These are phyloP conservation scores for Torulaspora pretoriensis DNA, from an alignment of 1,139 yeast species.

Conservation along the genomic window DNA sequence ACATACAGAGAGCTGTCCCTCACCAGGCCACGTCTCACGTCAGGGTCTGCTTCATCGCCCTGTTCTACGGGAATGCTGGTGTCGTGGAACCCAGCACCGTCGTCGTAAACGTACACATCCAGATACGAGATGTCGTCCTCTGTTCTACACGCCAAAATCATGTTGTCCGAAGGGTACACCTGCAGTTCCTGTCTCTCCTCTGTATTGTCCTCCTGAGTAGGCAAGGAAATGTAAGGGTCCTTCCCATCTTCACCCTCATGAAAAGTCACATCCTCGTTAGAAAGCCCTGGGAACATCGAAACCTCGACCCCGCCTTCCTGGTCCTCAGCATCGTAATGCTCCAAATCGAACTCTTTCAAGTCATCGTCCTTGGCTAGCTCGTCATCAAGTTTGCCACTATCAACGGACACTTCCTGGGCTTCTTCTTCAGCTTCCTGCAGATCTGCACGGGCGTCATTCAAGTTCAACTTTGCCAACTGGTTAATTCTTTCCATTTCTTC, in stretches of 20 bases:
- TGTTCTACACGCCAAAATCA: constrained; percentile 88
- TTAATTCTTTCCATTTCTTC: constrained; percentile 90
- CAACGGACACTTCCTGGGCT: constrained; percentile 24
- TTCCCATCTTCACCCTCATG: constrained; percentile 60
- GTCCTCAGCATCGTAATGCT: constrained; percentile 70
- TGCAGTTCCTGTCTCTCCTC: constrained; percentile 79
- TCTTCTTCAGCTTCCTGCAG: constrained; percentile 42
- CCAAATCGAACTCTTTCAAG: constrained; percentile 81
- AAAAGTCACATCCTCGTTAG: constrained; percentile 48
- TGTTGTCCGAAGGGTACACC: constrained; percentile 83
- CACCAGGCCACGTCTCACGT: constrained; percentile 63
- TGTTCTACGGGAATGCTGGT: constrained; percentile 57
- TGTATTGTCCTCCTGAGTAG: constrained; percentile 56
- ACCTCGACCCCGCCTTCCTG: constrained; percentile 49
- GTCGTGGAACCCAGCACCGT: constrained; percentile 78
- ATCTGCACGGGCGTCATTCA: constrained; percentile 68
- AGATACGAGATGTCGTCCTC: constrained; percentile 91
- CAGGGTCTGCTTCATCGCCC: constrained; percentile 57
- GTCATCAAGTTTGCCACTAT: constrained; percentile 39
- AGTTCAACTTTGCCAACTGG: constrained; percentile 76
- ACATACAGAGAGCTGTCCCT: constrained; percentile 78
- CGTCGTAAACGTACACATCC: constrained; percentile 93
- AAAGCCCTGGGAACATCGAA: constrained; percentile 68
- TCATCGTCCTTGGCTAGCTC: constrained; percentile 73
- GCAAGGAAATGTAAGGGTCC: constrained; percentile 75